Conservation (phyloP, 1,284 basidiomycete genomes). For the Trichosporon ovoides region DNA sequence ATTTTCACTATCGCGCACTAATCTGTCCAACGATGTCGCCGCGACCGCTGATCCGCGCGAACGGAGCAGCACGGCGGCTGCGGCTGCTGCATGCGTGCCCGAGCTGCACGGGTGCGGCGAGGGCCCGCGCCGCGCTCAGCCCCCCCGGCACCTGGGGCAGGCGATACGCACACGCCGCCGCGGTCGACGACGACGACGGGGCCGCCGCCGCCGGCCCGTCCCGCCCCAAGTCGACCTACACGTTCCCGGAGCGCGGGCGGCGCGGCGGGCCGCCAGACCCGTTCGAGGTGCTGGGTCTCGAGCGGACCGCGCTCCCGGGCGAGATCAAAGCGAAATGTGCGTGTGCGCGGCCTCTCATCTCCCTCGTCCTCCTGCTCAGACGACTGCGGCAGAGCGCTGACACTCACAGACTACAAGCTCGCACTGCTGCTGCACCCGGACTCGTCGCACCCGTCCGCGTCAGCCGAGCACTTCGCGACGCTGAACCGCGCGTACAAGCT, state of each 20-base stretch:
- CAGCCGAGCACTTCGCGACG: conserved; percentile 40
- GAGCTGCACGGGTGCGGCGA: background rate
- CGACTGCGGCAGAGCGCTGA: background rate
- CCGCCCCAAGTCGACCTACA: conserved; percentile 23
- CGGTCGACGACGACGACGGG: background rate
- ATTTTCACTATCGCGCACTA: no score
- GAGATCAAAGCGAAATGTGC: conserved; percentile 46
- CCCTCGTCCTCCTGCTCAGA: no score
- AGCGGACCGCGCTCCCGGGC: conserved; percentile 27
- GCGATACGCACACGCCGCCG: conserved; percentile 3
- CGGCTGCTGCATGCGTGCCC: background rate
- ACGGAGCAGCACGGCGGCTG: background rate
- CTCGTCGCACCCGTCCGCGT: conserved; percentile 44
- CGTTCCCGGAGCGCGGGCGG: conserved; percentile 31
- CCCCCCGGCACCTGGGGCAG: background rate
- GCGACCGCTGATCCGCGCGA: background rate
- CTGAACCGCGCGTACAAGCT: conserved; percentile 46
- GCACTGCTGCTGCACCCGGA: conserved; percentile 48
- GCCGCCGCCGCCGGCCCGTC: background rate
- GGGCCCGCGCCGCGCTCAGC: background rate
- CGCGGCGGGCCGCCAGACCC: conserved; percentile 39
- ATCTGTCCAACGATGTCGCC: background rate
- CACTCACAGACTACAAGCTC: conserved; percentile 42
- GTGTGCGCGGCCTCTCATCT: conserved; percentile 12
- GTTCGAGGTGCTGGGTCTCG: conserved; percentile 43